Evolutionary conservation across 2,329 filamentous ascomycete genomes (phyloP).

Genomic region (Arthroderma uncinatum): DNA sequence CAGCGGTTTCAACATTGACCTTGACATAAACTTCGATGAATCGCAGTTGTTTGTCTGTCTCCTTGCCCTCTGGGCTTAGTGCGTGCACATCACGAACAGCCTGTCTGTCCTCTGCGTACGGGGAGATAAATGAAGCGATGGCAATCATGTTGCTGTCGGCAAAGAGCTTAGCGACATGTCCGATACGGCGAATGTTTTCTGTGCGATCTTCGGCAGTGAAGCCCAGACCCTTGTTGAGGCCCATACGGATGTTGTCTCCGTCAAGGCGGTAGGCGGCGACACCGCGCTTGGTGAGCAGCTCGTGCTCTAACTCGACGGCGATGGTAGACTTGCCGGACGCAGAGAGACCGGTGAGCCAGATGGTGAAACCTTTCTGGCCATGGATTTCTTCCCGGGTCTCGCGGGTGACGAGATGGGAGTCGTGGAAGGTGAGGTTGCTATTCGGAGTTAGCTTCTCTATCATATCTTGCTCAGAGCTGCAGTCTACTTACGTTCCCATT

Average conservation of each 20-base stretch:
- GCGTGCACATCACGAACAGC: conserved; percentile 71
- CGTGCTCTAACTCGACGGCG: conserved; percentile 91
- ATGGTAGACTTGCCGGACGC: conserved; percentile 96
- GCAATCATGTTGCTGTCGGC: conserved; percentile 79
- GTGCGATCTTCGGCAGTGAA: conserved; percentile 89
- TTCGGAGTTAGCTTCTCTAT: conserved; percentile 6
- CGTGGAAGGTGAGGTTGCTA: conserved; percentile 40
- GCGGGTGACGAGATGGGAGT: conserved; percentile 30
- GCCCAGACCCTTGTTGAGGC: conserved; percentile 92
- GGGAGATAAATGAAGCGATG: conserved; percentile 93
- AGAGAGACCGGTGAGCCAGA: conserved; percentile 96
- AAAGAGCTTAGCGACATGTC: conserved; percentile 94
- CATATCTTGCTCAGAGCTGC: background rate
- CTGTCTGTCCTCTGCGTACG: conserved; percentile 77
- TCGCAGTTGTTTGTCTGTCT: conserved; percentile 40
- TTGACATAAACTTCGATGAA: conserved; percentile 95
- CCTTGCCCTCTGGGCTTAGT: conserved; percentile 47
- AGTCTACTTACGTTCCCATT: conserved; percentile 12
- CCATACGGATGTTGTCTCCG: conserved; percentile 96
- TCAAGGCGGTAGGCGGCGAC: conserved; percentile 84
- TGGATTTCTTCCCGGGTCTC: conserved; percentile 40
- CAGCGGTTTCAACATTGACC: conserved; percentile 79
- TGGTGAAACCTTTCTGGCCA: conserved; percentile 79
- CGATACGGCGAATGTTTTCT: conserved; percentile 95
- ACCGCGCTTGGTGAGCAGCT: conserved; percentile 64